A percentile compares a stretch with the other conserved stretches of the same genome.
Conservation (phyloP, 108 stramenopile genomes). For the Fistulifera pelliculosa region DNA sequence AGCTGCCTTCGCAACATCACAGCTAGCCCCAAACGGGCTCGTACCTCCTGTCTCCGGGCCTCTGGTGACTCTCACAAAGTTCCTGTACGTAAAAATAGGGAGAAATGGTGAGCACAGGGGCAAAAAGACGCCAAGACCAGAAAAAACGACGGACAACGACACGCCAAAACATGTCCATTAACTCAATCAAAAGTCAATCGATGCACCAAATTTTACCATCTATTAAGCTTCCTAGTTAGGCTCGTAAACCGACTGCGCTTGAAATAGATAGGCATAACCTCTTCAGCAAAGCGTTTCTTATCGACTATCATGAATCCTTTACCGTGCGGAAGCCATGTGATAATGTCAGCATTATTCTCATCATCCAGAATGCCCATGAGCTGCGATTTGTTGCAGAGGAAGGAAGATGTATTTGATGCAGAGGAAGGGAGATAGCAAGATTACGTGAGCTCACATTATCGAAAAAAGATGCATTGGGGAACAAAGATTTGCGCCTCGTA, state of each 20-base stretch:
- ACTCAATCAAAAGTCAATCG: too few relatives aligned
- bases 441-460: neutral
- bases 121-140: neutral
- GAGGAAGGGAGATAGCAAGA: neutral
- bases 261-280: slow-evolving; percentile 78
- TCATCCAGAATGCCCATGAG: slow-evolving; percentile 32
- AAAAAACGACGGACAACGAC: slow-evolving; percentile 2
- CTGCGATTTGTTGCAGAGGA: slow-evolving; percentile 5
- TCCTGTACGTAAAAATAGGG: neutral
- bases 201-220: too few relatives aligned
- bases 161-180: too few relatives aligned
- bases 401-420: neutral
- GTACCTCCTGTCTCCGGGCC: slow-evolving; percentile 15
- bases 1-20: too few relatives aligned
- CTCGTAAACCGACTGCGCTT: slow-evolving; percentile 59
- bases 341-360: slow-evolving; percentile 24
- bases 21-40: too few relatives aligned
- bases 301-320: slow-evolving; percentile 39
- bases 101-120: neutral
- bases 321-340: slow-evolving; percentile 44
- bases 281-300: slow-evolving; percentile 36
- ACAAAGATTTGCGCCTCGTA: neutral
- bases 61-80: slow-evolving; percentile 21
- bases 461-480: neutral
- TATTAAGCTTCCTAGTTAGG: slow-evolving; percentile 59